Evolutionary conservation across 305 asterid species (phyloP).

Genomic region (Solanum hybrid): DNA sequence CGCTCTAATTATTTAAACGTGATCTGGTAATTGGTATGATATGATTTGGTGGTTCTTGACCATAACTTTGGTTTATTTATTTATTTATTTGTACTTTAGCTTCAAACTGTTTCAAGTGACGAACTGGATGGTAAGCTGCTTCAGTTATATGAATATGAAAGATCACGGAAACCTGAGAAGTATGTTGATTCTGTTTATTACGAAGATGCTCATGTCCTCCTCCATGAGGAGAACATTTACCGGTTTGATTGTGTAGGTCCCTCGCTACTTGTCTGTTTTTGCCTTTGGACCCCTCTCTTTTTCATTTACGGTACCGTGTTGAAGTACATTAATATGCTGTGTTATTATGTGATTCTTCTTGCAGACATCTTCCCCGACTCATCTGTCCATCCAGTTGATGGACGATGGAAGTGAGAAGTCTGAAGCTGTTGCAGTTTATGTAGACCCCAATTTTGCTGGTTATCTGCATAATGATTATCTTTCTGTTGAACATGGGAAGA

Average conservation of each 20-base stretch:
- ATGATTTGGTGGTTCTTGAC: neutral
- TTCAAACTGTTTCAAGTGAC: constrained; percentile 35
- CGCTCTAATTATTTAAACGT: neutral
- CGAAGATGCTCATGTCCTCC: constrained; percentile 32
- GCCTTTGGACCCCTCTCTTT: neutral
- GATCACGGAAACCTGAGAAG: constrained; percentile 28
- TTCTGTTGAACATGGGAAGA: constrained; percentile 52
- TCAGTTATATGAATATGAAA: constrained; percentile 36
- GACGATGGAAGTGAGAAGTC: constrained; percentile 89
- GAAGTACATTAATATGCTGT: constrained; percentile 21
- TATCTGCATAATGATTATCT: constrained; percentile 78
- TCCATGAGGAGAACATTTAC: constrained; percentile 37
- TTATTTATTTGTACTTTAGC: constrained; percentile 16
- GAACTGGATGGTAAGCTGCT: constrained; percentile 36
- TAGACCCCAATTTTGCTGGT: constrained; percentile 78
- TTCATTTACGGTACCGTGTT: neutral
- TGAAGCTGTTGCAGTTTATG: constrained; percentile 85
- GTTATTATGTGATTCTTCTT: constrained; percentile 22
- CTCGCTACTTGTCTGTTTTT: constrained; percentile 4
- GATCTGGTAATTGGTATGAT: neutral
- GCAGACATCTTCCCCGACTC: constrained; percentile 61
- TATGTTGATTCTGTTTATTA: constrained; percentile 35
- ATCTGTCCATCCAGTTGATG: constrained; percentile 80
- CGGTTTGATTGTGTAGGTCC: constrained; percentile 61
- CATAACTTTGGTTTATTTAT: neutral